Evolutionary conservation across 1,139 yeast genomes (phyloP), one percentile per base, ranked within the genome.

Genomic region (Scheffersomyces insectosa): DNA sequence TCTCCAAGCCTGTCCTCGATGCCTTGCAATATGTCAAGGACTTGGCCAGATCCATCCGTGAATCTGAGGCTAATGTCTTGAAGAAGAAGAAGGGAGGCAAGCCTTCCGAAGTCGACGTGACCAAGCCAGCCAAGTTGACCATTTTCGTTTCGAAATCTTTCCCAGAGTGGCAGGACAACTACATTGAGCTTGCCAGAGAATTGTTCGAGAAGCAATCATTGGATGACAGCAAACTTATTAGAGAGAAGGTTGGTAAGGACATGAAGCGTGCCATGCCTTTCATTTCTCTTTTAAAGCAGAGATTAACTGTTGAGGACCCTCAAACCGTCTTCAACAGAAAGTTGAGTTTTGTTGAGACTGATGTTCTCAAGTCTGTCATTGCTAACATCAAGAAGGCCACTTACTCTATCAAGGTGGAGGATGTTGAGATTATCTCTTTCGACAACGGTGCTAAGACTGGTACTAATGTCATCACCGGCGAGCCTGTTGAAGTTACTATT

Each of bases 231-330:
- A 77, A 77, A 55, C 68, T 66, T 44, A 72, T 86, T 51, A 84
- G 79, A 63, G 76, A 79, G 51, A 79, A 71, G 59, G 83, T 86
- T 46, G 86, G 86, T 50, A 83, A 82, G 63, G 93, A 86, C 57
- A 82, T 91, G 85, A 90, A 90, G 78, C 84, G 95, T 56, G 98
- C 96, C 49, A 93, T 95, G 99, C 98, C 98, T 47, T 93, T 91
- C 66, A 91, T 93, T 51, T 84, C 93, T 50, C 74, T 82, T 53
- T 74, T 93, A 65, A 89, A 93, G 67, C 87, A 84, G 62, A 83
- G 96, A 69, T 77, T 93, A 55, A 63, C 73, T 13, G 72, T 71
- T 41, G 93, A 86, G 60, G 70, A 83, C 30, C 83, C 96, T 13
- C 80, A 79, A 43, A 77, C 80, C 42, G 97, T 95, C 28, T 89